Evolutionary conservation across 2,329 filamentous ascomycete species (phyloP).

Genomic region (Aspergillus unguis): DNA sequence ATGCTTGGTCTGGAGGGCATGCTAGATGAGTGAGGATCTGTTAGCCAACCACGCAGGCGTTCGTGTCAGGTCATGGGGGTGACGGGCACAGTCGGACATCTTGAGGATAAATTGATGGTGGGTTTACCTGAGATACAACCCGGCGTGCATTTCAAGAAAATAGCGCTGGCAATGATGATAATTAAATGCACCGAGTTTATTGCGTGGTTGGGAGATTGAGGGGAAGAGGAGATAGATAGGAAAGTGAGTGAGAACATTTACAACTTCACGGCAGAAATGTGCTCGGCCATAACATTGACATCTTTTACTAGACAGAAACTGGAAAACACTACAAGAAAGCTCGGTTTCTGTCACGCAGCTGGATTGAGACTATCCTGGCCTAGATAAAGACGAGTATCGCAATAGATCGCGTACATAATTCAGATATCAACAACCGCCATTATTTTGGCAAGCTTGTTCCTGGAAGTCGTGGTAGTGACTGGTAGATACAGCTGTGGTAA

Average conservation of each 20-base stretch:
- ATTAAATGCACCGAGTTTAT: no score
- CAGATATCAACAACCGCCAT: slow-evolving; percentile 16
- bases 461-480: neutral
- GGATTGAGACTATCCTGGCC: slow-evolving; percentile 20
- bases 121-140: no score
- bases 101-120: no score
- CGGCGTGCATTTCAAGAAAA: no score
- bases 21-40: neutral
- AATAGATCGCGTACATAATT: slow-evolving; percentile 12
- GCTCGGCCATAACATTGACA: neutral
- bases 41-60: neutral
- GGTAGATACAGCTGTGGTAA: neutral
- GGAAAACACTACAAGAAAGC: neutral
- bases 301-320: neutral
- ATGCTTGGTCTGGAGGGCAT: slow-evolving; percentile 1
- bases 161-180: no score
- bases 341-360: slow-evolving; percentile 8
- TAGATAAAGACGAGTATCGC: slow-evolving; percentile 10
- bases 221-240: no score
- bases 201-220: no score
- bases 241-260: no score
- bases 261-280: neutral
- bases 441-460: slow-evolving; percentile 11
- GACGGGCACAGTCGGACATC: no score
- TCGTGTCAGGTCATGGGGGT: no score